Evolutionary conservation across 225 moss, liverwort and hornwort species (phyloP), one percentile per base, ranked within the genome.

Genomic region (Pleurozium schreberi): DNA sequence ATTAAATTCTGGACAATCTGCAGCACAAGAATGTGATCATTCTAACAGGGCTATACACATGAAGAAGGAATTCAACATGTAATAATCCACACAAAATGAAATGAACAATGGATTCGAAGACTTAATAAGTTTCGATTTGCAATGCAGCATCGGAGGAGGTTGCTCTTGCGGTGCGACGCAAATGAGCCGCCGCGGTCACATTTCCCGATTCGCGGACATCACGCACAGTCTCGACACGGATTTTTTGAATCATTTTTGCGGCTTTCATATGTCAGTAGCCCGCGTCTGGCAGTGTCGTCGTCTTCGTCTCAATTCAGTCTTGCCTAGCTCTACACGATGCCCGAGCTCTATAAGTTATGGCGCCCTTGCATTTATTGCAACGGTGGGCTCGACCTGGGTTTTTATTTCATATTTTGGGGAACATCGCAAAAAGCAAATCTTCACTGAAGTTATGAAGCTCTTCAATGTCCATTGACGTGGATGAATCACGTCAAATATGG

Each of bases 1-100:
- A 98, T 98, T 75, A 98, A 92, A 80, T 94, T 94, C 88, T 98
- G 98, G 27, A 98, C 98, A 91, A 97, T 98, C 98, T 98, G 97
- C 92, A 93, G 68, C 82, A 86, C 65, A 84, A 75, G 52, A 88
- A 80, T 62, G 79, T 33, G 83, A 71, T 68, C 83, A 76, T 81
- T 88, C 49, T 82, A 88, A 61, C 49, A 67, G 43, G 78, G 40
- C 64, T 57, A 69, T 33, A 76, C 62, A 43, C 43, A 88, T 26
- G 63, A 75, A 69, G 22, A 64, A 80, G 66, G 65, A 57, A 55
- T 45, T 75, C 58, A 36, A 71, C 43, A 50, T 75, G 25, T 50
- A 55, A 68, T 31, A 45, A 67, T 84, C 60, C 68, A 33, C 63
- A 62, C 26, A 59, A 82, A n/a, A 27, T 65, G n/a, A n/a, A n/a